A percentile compares a stretch with the other conserved stretches of the same genome.
Conservation (phyloP, 768 basidiomycete species). For the Rossbeevera mucosa region DNA sequence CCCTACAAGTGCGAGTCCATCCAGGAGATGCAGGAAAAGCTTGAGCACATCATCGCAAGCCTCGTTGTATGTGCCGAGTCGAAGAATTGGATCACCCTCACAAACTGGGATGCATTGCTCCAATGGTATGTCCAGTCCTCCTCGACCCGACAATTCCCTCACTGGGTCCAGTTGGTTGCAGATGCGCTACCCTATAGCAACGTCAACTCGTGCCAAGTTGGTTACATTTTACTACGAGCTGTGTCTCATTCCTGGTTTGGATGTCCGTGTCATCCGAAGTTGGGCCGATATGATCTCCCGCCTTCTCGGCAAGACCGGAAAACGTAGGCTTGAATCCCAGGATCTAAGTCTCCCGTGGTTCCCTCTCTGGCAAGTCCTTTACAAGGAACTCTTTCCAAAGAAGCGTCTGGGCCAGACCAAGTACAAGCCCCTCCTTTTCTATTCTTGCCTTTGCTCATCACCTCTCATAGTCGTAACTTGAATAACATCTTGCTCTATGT, state of each 20-base stretch:
- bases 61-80: constrained; percentile 67
- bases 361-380: constrained; percentile 69
- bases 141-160: constrained; percentile 1
- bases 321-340: constrained; percentile 58
- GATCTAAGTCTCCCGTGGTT: constrained; percentile 72
- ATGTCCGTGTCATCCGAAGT: constrained; percentile 61
- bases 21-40: constrained; percentile 64
- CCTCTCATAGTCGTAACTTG: constrained; percentile 47
- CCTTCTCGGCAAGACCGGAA: constrained; percentile 63
- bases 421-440: constrained; percentile 36
- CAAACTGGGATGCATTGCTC: constrained; percentile 75
- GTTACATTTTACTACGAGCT: constrained; percentile 74
- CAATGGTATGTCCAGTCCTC: constrained; percentile 54
- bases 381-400: constrained; percentile 75
- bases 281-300: constrained; percentile 80
- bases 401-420: constrained; percentile 53
- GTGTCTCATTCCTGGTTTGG: constrained; percentile 71
- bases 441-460: background rate
- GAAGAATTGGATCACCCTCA: constrained; percentile 69
- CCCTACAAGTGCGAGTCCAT: constrained; percentile 72
- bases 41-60: constrained; percentile 66
- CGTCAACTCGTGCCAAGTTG: constrained; percentile 64
- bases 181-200: constrained; percentile 75
- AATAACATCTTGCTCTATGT: constrained; percentile 70
- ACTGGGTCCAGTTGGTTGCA: constrained; percentile 62